phyloP scores from a whole-genome alignment of 2,329 filamentous ascomycete genomes.

The Xenoacremonium recifei region DNA sequence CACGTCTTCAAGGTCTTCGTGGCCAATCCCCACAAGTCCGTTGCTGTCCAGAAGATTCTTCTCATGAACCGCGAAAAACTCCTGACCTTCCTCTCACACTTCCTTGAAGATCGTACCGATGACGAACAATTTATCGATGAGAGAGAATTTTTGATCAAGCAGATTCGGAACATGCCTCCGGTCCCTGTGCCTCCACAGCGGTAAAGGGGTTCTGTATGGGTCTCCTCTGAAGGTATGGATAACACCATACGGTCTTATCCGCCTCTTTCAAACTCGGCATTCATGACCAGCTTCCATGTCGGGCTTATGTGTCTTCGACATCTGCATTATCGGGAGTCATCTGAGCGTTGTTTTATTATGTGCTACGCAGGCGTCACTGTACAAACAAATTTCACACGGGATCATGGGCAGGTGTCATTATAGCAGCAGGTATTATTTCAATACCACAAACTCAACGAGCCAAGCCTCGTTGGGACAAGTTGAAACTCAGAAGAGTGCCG shows the following conservation, averaged over 20 bases:
- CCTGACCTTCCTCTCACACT: constrained; percentile 83
- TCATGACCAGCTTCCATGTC: background rate
- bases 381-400: background rate
- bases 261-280: background rate
- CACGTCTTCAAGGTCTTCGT: constrained; percentile 99
- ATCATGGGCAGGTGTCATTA: background rate
- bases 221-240: too few species aligned
- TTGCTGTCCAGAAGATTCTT: constrained; percentile 90
- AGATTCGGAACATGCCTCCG: constrained; percentile 72
- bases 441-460: too few species aligned
- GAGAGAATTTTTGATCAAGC: constrained; percentile 93
- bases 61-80: constrained; percentile 95
- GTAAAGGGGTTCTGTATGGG: constrained; percentile 18
- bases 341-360: constrained; percentile 1
- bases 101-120: constrained; percentile 91
- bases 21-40: constrained; percentile 96
- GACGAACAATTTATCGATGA: constrained; percentile 99
- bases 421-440: too few species aligned
- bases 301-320: background rate
- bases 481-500: too few species aligned
- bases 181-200: constrained; percentile 54
- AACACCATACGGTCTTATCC: background rate
- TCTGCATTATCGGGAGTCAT: background rate
- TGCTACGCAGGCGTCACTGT: background rate
- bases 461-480: too few species aligned